A percentile compares a stretch with the other conserved stretches of the same genome.
These are phyloP conservation scores for Penicillium egyptiacum DNA, from an alignment of 495 filamentous ascomycete species.

Conservation along the genomic window DNA sequence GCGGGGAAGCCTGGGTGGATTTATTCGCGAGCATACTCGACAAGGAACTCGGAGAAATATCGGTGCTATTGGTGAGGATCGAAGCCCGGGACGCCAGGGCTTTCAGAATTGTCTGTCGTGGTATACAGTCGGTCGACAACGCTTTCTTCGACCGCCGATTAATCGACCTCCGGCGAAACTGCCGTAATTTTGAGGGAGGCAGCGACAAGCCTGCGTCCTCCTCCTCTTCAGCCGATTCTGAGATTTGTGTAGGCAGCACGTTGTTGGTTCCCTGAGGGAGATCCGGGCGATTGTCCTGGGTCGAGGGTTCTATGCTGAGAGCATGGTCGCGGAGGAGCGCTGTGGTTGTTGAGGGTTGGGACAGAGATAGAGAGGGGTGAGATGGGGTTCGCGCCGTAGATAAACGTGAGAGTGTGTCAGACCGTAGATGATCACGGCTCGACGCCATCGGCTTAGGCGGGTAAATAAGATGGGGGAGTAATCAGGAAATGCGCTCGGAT, in stretches of 20 bases:
- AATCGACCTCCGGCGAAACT: constrained; percentile 44
- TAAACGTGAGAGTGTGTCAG: constrained; percentile 18
- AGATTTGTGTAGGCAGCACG: constrained; percentile 21
- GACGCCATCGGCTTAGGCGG: constrained; percentile 27
- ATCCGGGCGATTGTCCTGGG: constrained; percentile 31
- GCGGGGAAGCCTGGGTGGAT: constrained; percentile 25
- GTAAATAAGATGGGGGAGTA: constrained; percentile 13
- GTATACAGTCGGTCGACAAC: constrained; percentile 68
- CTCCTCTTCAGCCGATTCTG: constrained; percentile 36
- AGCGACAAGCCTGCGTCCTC: constrained; percentile 33
- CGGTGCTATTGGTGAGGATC: constrained; percentile 51
- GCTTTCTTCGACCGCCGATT: constrained; percentile 57
- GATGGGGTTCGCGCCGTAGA: constrained; percentile 14
- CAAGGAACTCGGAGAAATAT: constrained; percentile 46
- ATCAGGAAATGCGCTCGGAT: constrained; percentile 30
- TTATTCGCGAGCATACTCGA: constrained; percentile 43
- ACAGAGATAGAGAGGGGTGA: constrained; percentile 15
- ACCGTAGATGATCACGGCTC: constrained; percentile 22
- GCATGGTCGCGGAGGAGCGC: constrained; percentile 49
- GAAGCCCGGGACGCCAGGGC: constrained; percentile 75
- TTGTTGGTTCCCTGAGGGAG: constrained; percentile 17
- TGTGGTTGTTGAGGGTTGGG: constrained; percentile 27
- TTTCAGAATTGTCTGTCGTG: constrained; percentile 84
- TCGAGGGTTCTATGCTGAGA: constrained; percentile 41
- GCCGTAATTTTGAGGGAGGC: constrained; percentile 38